Evolutionary conservation across 1,139 yeast species (phyloP).

Genomic region (Hanseniaspora uvarum): DNA sequence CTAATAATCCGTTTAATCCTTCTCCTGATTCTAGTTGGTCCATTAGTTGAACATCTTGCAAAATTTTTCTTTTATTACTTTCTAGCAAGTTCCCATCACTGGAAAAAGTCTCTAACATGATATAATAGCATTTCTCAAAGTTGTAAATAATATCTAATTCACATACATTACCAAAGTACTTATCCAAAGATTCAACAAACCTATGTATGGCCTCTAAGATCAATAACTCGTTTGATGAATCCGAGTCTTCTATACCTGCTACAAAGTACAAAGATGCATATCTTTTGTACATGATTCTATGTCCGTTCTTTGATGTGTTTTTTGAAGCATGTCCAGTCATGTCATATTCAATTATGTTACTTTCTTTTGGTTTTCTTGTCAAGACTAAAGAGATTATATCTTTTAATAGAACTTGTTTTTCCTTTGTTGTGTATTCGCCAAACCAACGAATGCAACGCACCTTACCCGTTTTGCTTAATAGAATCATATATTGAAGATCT

Average conservation of each 20-base stretch:
- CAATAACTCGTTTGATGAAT: slow-evolving; percentile 68
- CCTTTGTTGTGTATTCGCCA: slow-evolving; percentile 66
- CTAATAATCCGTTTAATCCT: slow-evolving; percentile 39
- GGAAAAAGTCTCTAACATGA: slow-evolving; percentile 74
- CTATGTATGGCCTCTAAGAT: slow-evolving; percentile 82
- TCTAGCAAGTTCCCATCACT: slow-evolving; percentile 80
- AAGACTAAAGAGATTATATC: slow-evolving; percentile 81
- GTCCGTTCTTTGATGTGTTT: slow-evolving; percentile 35
- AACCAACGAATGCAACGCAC: slow-evolving; percentile 92
- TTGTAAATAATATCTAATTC: slow-evolving; percentile 90
- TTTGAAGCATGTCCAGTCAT: slow-evolving; percentile 24
- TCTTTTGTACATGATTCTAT: slow-evolving; percentile 78
- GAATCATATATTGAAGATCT: slow-evolving; percentile 66
- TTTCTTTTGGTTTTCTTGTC: slow-evolving; percentile 84
- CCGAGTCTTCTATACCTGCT: slow-evolving; percentile 55
- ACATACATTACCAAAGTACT: slow-evolving; percentile 91
- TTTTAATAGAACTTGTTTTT: slow-evolving; percentile 69
- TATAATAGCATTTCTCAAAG: slow-evolving; percentile 84
- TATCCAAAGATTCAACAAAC: slow-evolving; percentile 94
- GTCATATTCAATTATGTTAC: slow-evolving; percentile 84
- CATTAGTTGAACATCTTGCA: slow-evolving; percentile 68
- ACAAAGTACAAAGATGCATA: slow-evolving; percentile 88
- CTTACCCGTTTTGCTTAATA: slow-evolving; percentile 90
- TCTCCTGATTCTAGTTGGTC: slow-evolving; percentile 64
- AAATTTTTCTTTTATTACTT: slow-evolving; percentile 67